Evolutionary conservation across 768 basidiomycete species (phyloP).

Genomic region (Amanita fuliginea): DNA sequence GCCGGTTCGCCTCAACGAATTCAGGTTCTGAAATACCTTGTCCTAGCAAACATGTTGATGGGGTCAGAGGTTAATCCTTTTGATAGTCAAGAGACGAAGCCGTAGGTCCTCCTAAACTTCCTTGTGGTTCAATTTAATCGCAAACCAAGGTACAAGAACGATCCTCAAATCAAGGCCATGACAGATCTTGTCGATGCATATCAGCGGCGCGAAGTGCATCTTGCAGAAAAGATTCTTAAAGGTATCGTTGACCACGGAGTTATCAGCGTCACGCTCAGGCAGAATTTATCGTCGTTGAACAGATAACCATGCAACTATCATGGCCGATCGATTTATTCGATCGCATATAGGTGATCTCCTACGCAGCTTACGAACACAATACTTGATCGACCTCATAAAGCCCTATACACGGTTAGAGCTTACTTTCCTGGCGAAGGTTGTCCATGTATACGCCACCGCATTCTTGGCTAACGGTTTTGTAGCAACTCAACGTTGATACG

Average conservation of each 20-base stretch:
- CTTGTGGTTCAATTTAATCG: background rate
- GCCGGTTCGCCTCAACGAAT: conserved; percentile 94
- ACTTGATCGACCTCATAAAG: conserved; percentile 95
- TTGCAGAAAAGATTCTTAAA: conserved; percentile 92
- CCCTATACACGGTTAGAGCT: conserved; percentile 94
- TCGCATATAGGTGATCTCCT: conserved; percentile 95
- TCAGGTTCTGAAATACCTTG: conserved; percentile 96
- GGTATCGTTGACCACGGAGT: conserved; percentile 31
- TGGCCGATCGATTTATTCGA: conserved; percentile 91
- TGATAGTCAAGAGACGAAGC: conserved; percentile 98
- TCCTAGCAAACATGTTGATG: conserved; percentile 95
- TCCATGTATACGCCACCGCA: conserved; percentile 7
- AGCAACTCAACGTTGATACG: conserved; percentile 95
- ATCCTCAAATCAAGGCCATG: conserved; percentile 97
- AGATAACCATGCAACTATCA: conserved; percentile 94
- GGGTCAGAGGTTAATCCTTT: conserved; percentile 99
- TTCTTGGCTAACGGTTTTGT: background rate
- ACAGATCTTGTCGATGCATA: conserved; percentile 95
- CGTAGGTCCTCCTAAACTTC: conserved; percentile 39
- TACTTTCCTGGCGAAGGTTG: conserved; percentile 83
- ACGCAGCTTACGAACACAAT: conserved; percentile 88
- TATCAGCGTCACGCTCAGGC: background rate
- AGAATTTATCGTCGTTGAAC: background rate
- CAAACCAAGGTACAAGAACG: conserved; percentile 71
- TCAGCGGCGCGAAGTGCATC: conserved; percentile 90